Base-by-base conservation (phyloP, 78 protist species). In the Dictyostelium brefeldianum region DNA sequence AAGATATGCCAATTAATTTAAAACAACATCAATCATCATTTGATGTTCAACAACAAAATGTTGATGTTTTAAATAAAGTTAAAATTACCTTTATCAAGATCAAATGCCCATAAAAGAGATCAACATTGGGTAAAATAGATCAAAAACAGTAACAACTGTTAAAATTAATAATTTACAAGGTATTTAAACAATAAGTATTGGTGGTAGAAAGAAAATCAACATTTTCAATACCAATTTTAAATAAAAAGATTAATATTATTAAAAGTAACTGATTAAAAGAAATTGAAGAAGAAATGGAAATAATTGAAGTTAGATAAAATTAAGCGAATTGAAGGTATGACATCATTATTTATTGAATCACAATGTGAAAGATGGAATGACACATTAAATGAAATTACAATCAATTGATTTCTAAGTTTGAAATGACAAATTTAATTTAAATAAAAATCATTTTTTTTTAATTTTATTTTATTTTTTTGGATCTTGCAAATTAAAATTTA, bases 341-440 rank as follows among this genome's bases (percentile, higher is more conserved):
- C 84, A 3, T 29, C 10, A 0, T 27, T 87, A 11, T 62, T 77
- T 1, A 47, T 11, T 3, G 92, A 87, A n/a, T 77, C 69, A 46
- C 54, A 64, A 50, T n/a, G 67, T 46, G 92, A 87, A 50, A 14
- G 83, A 50, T 87, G 92, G 92, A 87, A 87, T 65, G 48, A 20
- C 10, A 22, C 11, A 20, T 29, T 74, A 22, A 64, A 75, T 1
- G 56, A 71, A 6, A 25, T 10, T 87, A 65, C 50, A 57, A 87
- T 50, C 3, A 53, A n/a, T 59, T 87, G 5, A 25, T 87, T 12
- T 20, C 65, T 4, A n/a, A 64, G 53, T 43, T 87, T 17, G 92
- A 77, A 22, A 87, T 87, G 92, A 50, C 71, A 1, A n/a, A n/a
- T n/a, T n/a, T n/a, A n/a, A n/a, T n/a, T n/a, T n/a, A n/a, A n/a